Evolutionary conservation across 495 filamentous ascomycete genomes (phyloP).

Genomic region (Neurospora sp.): DNA sequence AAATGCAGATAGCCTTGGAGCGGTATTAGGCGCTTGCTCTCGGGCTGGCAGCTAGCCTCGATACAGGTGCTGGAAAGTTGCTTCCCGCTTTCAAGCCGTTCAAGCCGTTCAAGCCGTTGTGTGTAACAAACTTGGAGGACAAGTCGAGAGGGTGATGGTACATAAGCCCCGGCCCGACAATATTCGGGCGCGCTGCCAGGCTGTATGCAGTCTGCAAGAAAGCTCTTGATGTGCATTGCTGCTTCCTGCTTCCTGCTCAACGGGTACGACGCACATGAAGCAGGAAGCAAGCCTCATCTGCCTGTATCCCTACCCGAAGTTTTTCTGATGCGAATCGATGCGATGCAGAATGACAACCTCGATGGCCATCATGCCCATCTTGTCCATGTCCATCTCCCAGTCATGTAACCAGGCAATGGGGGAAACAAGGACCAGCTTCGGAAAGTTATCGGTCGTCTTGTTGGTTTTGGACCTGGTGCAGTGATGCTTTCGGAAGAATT

Average conservation of each 20-base stretch:
- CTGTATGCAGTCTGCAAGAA: not conserved
- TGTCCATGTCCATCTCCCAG: too few species aligned
- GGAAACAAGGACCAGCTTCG: not conserved
- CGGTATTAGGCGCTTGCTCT: not conserved
- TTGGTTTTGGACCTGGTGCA: not conserved
- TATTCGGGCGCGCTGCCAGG: not conserved
- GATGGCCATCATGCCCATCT: not conserved
- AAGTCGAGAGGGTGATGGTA: not conserved
- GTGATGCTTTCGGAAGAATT: not conserved
- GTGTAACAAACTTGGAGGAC: not conserved
- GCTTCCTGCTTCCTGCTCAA: not conserved
- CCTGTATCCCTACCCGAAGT: not conserved
- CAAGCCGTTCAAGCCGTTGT: not conserved
- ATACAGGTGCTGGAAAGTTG: not conserved
- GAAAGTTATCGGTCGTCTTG: not conserved
- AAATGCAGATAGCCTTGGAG: not conserved
- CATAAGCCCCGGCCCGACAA: not conserved
- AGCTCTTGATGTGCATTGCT: not conserved
- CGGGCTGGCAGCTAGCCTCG: not conserved
- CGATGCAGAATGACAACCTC: not conserved
- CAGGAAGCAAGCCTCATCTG: not conserved
- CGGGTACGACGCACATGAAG: not conserved
- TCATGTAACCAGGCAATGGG: not conserved
- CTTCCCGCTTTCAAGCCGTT: not conserved
- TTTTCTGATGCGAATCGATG: not conserved